Base-by-base conservation (phyloP, 106 monocot species). In the Xerophyta viscosa region DNA sequence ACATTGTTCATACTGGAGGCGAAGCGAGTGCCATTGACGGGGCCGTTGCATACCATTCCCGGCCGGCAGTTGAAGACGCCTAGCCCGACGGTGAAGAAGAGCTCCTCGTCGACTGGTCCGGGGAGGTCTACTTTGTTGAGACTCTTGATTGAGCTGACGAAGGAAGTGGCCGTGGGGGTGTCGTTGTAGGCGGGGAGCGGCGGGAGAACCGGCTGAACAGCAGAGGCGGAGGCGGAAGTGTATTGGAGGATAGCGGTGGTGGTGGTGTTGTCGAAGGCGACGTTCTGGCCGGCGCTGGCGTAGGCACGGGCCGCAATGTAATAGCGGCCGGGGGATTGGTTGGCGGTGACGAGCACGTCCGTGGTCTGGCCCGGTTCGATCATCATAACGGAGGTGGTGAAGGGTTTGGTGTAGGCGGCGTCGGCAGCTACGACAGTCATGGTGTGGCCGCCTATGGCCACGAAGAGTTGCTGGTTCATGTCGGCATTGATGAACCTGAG, bases 311-410 rank as follows among this genome's bases (percentile, higher is more conserved):
- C 75, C 24, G 81, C 81, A 17, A 81, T 64, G 62, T 81, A 76
- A 54, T 81, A 81, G 15, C 76, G 52, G 8, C 67, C 43, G 5
- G 71, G 48, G 3, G 76, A 37, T 51, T 71, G 76, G 63, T 72
- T 48, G 47, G 63, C 58, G 37, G 37, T 68, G 59, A 81, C 60
- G 29, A 81, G 67, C 27, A 81, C 76, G 45, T 81, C 81, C 3
- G 81, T 81, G 46, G 81, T 81, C 63, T 81, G 81, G 19, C 81
- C 81, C 3, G 81, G 81, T 14, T 47, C 54, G 24, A 81, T 60
- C 67, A 76, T 58, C 39, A 81, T 27, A 7, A 67, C 63, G 20
- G 57, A 48, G 26, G 81, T 81, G 21, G 52, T 56, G 51, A 81
- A 81, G 4, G 80, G 80, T 31, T 75, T 81, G n/a, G 66, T 63